Conservation (phyloP, 495 filamentous ascomycete genomes). For the Umbilicaria muhlenbergii region DNA sequence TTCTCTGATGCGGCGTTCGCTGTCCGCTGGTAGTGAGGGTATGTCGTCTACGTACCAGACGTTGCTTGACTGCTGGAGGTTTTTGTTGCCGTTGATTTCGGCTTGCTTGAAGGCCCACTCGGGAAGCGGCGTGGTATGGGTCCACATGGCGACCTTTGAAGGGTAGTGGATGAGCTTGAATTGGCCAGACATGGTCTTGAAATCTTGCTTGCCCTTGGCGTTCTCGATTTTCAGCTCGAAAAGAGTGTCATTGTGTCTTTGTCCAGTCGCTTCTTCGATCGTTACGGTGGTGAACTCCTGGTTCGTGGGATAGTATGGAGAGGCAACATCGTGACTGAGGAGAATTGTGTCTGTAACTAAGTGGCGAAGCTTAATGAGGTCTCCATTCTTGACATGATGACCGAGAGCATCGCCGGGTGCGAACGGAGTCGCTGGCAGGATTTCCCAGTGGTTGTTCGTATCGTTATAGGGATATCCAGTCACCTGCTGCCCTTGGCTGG, state of each 20-base stretch:
- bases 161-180: conserved; percentile 92
- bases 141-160: conserved; percentile 97
- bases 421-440: conserved; percentile 49
- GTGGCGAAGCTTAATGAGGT: conserved; percentile 78
- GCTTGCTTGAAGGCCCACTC: conserved; percentile 96
- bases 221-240: conserved; percentile 88
- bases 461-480: conserved; percentile 97
- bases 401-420: conserved; percentile 28
- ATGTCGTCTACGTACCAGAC: conserved; percentile 90
- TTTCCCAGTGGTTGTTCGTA: conserved; percentile 97
- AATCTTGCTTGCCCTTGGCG: conserved; percentile 66
- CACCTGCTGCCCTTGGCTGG: conserved; percentile 93
- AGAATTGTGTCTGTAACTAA: conserved; percentile 75
- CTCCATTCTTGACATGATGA: conserved; percentile 64
- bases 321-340: conserved; percentile 95
- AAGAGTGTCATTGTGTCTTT: conserved; percentile 74
- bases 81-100: conserved; percentile 99
- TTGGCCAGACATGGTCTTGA: conserved; percentile 75
- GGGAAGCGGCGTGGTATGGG: conserved; percentile 78
- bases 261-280: conserved; percentile 54
- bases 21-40: conserved; percentile 54
- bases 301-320: conserved; percentile 91
- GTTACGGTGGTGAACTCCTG: conserved; percentile 90
- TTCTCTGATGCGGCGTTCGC: conserved; percentile 51
- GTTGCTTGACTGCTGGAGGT: conserved; percentile 75